Conservation (phyloP, 177 flowering plant genomes). For the Vitis hybrid region DNA sequence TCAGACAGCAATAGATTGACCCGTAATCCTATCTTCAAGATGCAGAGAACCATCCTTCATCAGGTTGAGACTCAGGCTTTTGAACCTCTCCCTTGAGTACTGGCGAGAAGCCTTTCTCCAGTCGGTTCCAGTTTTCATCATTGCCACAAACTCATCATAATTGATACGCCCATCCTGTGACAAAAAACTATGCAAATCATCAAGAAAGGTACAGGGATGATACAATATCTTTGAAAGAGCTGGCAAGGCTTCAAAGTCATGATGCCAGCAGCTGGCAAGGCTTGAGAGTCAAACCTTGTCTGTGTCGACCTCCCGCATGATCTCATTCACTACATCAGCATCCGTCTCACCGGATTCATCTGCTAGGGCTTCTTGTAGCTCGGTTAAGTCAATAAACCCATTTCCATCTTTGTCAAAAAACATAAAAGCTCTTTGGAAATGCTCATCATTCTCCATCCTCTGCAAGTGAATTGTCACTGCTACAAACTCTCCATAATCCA, state of each 20-base stretch:
- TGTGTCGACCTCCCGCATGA: conserved; percentile 87
- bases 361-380: conserved; percentile 62
- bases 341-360: conserved; percentile 79
- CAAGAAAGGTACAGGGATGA: background rate
- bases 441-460: conserved; percentile 94
- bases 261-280: background rate
- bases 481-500: conserved; percentile 95
- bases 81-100: conserved; percentile 92
- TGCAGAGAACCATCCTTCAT: conserved; percentile 96
- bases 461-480: conserved; percentile 94
- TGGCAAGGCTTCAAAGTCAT: background rate
- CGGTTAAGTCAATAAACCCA: conserved; percentile 77
- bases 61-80: conserved; percentile 85
- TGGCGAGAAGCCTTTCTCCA: conserved; percentile 99
- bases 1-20: conserved; percentile 45
- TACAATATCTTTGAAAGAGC: background rate
- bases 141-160: conserved; percentile 86
- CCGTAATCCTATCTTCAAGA: conserved; percentile 53
- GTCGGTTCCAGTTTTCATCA: conserved; percentile 98
- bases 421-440: conserved; percentile 77
- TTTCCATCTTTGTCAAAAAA: conserved; percentile 91
- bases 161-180: conserved; percentile 82
- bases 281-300: conserved; percentile 64
- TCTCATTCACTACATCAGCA: conserved; percentile 63
- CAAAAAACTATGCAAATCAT: background rate